These are phyloP conservation scores for Dissophora globulifera DNA, from an alignment of 192 early-diverging fungal genomes.

Conservation along the genomic window DNA sequence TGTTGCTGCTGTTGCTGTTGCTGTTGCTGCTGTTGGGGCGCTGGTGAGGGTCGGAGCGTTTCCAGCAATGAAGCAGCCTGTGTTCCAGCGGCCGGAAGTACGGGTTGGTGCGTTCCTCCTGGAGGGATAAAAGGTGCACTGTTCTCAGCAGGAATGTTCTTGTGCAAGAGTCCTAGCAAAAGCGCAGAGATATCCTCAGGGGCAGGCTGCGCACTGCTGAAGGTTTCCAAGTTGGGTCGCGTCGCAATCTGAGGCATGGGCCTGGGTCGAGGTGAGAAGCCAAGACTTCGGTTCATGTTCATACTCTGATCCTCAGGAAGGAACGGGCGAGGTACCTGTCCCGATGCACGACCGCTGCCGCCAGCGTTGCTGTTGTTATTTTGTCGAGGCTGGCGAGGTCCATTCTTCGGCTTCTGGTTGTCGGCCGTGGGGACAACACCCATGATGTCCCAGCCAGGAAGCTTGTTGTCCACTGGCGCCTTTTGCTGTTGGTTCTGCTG, in stretches of 20 bases:
- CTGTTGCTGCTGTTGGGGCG: neutral
- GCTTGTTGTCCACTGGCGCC: constrained; percentile 26
- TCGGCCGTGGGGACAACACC: constrained; percentile 32
- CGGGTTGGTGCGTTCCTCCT: neutral
- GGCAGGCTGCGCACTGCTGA: neutral
- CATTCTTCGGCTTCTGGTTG: constrained; percentile 25
- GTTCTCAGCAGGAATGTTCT: constrained; percentile 27
- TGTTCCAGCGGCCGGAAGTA: constrained; percentile 35
- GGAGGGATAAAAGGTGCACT: neutral
- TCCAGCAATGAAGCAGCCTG: constrained; percentile 35
- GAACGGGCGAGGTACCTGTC: neutral
- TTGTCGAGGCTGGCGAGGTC: constrained; percentile 13
- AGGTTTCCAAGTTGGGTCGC: constrained; percentile 25
- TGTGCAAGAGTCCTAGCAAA: constrained; percentile 31
- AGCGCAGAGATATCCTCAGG: constrained; percentile 27
- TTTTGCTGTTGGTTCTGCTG: constrained; percentile 16
- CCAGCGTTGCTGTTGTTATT: neutral
- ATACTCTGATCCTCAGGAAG: constrained; percentile 1
- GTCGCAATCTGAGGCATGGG: constrained; percentile 25
- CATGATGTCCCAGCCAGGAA: constrained; percentile 44
- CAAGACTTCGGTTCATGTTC: constrained; percentile 38
- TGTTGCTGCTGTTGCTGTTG: constrained; percentile 11
- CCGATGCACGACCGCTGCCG: neutral
- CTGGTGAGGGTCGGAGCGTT: constrained; percentile 11
- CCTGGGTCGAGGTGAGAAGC: constrained; percentile 37